Conservation (phyloP, 352 stramenopile species). For the Phytophthora colocasiae region DNA sequence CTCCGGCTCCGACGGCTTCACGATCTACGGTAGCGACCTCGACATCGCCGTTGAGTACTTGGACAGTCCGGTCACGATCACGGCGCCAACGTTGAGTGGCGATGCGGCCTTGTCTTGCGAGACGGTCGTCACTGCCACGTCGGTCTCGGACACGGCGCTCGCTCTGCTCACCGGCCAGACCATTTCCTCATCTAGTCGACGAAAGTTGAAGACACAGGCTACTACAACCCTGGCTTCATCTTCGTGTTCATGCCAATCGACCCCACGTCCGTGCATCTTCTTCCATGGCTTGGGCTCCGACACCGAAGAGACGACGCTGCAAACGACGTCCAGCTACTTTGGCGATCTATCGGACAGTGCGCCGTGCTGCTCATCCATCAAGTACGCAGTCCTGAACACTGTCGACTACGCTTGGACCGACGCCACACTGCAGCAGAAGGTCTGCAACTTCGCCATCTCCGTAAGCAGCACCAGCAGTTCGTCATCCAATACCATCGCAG, state of each 20-base stretch:
- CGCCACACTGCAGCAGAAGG: slow-evolving; percentile 34
- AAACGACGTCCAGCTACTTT: slow-evolving; percentile 35
- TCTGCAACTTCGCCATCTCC: slow-evolving; percentile 37
- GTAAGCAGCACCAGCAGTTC: slow-evolving; percentile 30
- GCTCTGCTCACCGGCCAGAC: slow-evolving; percentile 25
- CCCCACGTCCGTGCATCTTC: slow-evolving; percentile 42
- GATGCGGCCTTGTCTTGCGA: slow-evolving; percentile 16
- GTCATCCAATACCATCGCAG: slow-evolving; percentile 27
- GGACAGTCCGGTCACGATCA: slow-evolving; percentile 21
- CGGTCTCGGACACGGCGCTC: slow-evolving; percentile 26
- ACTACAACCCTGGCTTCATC: slow-evolving; percentile 23
- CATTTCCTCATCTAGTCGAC: slow-evolving; percentile 3
- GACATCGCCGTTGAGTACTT: slow-evolving; percentile 31
- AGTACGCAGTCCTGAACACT: slow-evolving; percentile 44
- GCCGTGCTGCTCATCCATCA: slow-evolving; percentile 43
- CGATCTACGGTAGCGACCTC: slow-evolving; percentile 30
- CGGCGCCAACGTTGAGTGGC: slow-evolving; percentile 16
- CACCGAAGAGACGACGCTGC: slow-evolving; percentile 22
- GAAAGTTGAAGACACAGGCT: slow-evolving; percentile 17
- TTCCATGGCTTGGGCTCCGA: slow-evolving; percentile 35
- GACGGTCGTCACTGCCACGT: slow-evolving; percentile 12
- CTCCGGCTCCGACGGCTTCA: slow-evolving; percentile 16
- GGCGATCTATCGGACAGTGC: slow-evolving; percentile 34
- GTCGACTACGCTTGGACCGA: slow-evolving; percentile 36
- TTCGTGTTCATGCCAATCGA: slow-evolving; percentile 30